Evolutionary conservation across 805 yeast species (phyloP).

Genomic region (Torulaspora franciscae): DNA sequence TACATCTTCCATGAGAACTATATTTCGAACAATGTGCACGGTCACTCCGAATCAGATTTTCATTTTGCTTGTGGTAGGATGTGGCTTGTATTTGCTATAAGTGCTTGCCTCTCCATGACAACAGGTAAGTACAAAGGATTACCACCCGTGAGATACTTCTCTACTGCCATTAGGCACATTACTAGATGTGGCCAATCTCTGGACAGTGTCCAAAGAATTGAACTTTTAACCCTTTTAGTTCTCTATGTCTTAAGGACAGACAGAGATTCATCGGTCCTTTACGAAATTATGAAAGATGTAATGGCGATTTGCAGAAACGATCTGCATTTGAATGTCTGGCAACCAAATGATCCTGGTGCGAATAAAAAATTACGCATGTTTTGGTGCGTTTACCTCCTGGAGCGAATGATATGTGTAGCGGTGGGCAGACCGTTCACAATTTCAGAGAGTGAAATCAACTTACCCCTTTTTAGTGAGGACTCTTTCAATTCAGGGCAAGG

Average conservation of each 20-base stretch:
- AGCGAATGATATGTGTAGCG: slow-evolving; percentile 56
- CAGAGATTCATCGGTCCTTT: slow-evolving; percentile 51
- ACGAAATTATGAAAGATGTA: slow-evolving; percentile 50
- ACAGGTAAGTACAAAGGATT: slow-evolving; percentile 55
- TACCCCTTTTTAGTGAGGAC: slow-evolving; percentile 49
- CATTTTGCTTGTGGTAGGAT: slow-evolving; percentile 52
- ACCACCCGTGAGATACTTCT: slow-evolving; percentile 51
- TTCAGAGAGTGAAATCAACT: slow-evolving; percentile 46
- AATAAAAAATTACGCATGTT: slow-evolving; percentile 50
- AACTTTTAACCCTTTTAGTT: slow-evolving; percentile 48
- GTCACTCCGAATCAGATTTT: slow-evolving; percentile 35
- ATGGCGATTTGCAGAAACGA: slow-evolving; percentile 41
- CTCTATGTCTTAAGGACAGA: slow-evolving; percentile 58
- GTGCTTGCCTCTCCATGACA: slow-evolving; percentile 49
- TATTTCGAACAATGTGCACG: slow-evolving; percentile 40
- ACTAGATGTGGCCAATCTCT: slow-evolving; percentile 42
- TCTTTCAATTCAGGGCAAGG: slow-evolving; percentile 27
- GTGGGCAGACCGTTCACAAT: slow-evolving; percentile 55
- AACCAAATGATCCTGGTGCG: slow-evolving; percentile 22
- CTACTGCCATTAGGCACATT: slow-evolving; percentile 55
- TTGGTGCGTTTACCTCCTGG: slow-evolving; percentile 62
- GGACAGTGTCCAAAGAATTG: slow-evolving; percentile 45
- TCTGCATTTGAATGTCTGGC: slow-evolving; percentile 28
- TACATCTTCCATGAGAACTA: slow-evolving; percentile 48
- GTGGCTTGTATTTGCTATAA: slow-evolving; percentile 51